Evolutionary conservation across 2,329 filamentous ascomycete species (phyloP).

Genomic region (Ophiostoma pallidulum): DNA sequence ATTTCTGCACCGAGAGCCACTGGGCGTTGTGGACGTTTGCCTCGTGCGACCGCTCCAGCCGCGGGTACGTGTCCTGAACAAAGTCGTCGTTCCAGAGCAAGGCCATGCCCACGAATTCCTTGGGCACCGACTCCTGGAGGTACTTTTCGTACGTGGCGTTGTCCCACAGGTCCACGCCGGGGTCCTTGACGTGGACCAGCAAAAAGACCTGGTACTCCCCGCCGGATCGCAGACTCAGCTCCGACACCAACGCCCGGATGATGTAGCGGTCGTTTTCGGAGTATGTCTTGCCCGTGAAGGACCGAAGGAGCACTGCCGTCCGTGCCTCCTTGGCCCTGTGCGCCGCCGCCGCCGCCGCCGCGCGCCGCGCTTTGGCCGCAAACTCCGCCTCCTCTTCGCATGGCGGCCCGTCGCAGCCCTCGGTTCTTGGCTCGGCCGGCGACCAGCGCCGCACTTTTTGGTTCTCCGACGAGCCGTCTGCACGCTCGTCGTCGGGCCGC

Average conservation of each 20-base stretch:
- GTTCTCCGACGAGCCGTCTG: not conserved
- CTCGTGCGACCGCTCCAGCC: slow-evolving; percentile 47
- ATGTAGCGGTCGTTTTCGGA: slow-evolving; percentile 70
- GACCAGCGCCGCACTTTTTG: not conserved
- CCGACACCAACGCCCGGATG: slow-evolving; percentile 68
- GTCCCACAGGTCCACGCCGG: slow-evolving; percentile 46
- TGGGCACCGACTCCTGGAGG: slow-evolving; percentile 34
- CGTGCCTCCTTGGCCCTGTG: slow-evolving; percentile 34
- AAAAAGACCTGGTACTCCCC: slow-evolving; percentile 75
- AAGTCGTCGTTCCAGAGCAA: slow-evolving; percentile 66
- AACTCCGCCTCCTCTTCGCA: too few relatives aligned
- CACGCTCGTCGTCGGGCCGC: too few relatives aligned
- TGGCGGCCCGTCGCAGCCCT: not conserved
- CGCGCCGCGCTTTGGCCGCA: too few relatives aligned
- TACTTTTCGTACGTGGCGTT: slow-evolving; percentile 48
- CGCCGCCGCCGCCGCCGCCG: not conserved
- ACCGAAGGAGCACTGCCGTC: slow-evolving; percentile 66
- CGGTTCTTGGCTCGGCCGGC: not conserved
- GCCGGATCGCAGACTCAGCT: slow-evolving; percentile 64
- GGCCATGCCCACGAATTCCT: slow-evolving; percentile 54
- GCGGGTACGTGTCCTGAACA: slow-evolving; percentile 69
- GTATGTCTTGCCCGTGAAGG: slow-evolving; percentile 66
- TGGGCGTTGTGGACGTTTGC: slow-evolving; percentile 50
- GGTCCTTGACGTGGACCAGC: slow-evolving; percentile 65
- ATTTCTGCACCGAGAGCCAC: slow-evolving; percentile 67